Conservation (phyloP, 768 basidiomycete species). For the Calocybe indica region DNA sequence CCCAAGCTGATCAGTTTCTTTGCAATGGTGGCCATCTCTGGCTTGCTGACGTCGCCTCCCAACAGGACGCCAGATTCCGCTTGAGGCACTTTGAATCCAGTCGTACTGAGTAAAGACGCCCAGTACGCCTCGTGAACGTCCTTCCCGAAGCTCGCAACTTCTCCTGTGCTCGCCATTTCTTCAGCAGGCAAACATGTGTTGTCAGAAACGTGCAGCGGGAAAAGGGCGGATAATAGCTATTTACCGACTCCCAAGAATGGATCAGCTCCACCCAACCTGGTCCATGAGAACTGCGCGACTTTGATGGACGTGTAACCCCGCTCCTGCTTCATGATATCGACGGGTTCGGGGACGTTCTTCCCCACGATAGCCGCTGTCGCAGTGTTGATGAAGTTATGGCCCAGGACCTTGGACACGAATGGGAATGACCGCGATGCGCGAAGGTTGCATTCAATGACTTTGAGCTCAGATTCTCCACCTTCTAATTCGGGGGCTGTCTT, state of each 20-base stretch:
- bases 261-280: constrained; percentile 90
- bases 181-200: constrained; percentile 6
- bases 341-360: constrained; percentile 80
- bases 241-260: constrained; percentile 92
- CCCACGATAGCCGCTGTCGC: constrained; percentile 86
- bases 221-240: constrained; percentile 20
- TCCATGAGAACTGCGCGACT: constrained; percentile 98
- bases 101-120: constrained; percentile 91
- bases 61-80: constrained; percentile 84
- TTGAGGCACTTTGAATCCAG: constrained; percentile 89
- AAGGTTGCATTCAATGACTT: constrained; percentile 98
- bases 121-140: constrained; percentile 96
- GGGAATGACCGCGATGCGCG: constrained; percentile 98
- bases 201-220: neutral
- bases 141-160: constrained; percentile 93
- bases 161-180: constrained; percentile 99
- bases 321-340: constrained; percentile 87
- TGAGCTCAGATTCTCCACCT: constrained; percentile 61
- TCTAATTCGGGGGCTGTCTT: constrained; percentile 57
- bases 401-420: constrained; percentile 97
- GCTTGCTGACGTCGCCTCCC: constrained; percentile 84
- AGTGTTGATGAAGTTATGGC: constrained; percentile 94
- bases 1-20: constrained; percentile 78
- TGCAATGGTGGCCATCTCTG: constrained; percentile 82
- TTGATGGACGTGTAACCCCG: constrained; percentile 94